Base-by-base conservation (phyloP, 371 early-diverging fungal genomes). In the Rhizopus microsporus region DNA sequence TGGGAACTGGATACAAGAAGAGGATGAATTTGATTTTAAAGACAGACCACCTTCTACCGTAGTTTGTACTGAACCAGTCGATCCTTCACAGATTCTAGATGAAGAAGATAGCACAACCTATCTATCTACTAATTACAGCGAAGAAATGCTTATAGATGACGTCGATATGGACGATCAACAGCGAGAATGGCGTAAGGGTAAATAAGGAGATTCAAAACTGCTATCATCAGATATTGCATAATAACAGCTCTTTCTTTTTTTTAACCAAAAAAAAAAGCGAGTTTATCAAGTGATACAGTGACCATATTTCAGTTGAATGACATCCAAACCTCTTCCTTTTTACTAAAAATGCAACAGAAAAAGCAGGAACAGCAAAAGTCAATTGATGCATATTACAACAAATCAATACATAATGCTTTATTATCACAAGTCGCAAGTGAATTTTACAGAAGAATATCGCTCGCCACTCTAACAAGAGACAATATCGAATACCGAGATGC, bases 391-490 rank as follows among this genome's bases (percentile, higher is more conserved):
- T 73, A 73, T 51, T 62, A 15, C 44, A 50, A 30, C 52, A 43
- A 15, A 31, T 31, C 30, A 40, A 43, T 43, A 51, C 39, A 92
- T 54, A 87, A 90, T 2, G 93, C 93, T 1, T 67, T 93, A 56
- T 82, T 94, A 23, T 90, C 91, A 6, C 67, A 84, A 47, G 88
- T 93, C 3, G 93, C 93, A 2, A 69, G 69, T 32, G 85, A 87
- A 13, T 91, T 95, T 66, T 75, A 82, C 44, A 73, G 65, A 40
- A 61, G 75, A 17, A 61, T 55, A 23, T 23, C n/a, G 4, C 45
- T 88, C 30, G 87, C 90, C 55, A 88, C 91, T 1, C 12, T 88
- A 17, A 71, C 71, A 30, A 90, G 89, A 60, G 87, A 94, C 60
- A 79, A 80, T 9, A 80, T 94, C 31, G 91, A 92, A 66, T 88